Conservation (phyloP, 2,329 filamentous ascomycete species). For the Cadophora malorum region DNA sequence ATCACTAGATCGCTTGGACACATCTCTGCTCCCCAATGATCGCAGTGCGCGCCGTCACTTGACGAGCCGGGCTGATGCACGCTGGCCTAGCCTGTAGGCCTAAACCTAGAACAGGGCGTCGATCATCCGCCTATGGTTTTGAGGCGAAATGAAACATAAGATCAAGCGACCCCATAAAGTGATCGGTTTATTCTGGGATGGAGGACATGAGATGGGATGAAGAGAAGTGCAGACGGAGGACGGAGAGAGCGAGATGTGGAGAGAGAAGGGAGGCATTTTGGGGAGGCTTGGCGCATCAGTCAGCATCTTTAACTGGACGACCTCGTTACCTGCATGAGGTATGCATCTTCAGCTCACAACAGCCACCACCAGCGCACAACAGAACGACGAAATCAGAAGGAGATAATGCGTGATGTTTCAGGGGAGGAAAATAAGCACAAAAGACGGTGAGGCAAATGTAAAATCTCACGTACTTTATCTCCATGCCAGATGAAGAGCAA, state of each 20-base stretch:
- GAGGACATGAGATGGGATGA: neutral
- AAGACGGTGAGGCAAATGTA: slow-evolving; percentile 1
- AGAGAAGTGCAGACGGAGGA: neutral
- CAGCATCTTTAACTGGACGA: slow-evolving; percentile 19
- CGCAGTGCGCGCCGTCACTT: slow-evolving; percentile 10
- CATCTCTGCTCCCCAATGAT: neutral
- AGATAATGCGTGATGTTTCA: neutral
- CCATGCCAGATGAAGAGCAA: neutral
- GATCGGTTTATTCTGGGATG: neutral
- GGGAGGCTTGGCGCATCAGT: slow-evolving; percentile 14
- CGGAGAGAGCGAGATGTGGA: neutral
- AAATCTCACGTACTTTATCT: slow-evolving; percentile 5
- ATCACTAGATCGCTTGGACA: slow-evolving; percentile 19
- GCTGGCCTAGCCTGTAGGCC: slow-evolving; percentile 7
- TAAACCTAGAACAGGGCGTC: slow-evolving; percentile 6
- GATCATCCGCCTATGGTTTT: slow-evolving; percentile 40
- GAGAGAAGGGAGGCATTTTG: neutral
- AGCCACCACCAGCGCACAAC: slow-evolving; percentile 3
- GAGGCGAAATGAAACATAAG: slow-evolving; percentile 1
- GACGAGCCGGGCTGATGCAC: slow-evolving; percentile 15
- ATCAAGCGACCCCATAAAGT: neutral
- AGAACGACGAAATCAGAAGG: neutral
- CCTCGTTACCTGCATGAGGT: neutral
- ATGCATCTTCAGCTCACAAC: slow-evolving; percentile 1
- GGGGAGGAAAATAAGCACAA: neutral